Percentiles rank a stretch among this genome's conserved stretches.
phyloP scores from a whole-genome alignment of 352 stramenopile species.

The Pythium periplocum region DNA sequence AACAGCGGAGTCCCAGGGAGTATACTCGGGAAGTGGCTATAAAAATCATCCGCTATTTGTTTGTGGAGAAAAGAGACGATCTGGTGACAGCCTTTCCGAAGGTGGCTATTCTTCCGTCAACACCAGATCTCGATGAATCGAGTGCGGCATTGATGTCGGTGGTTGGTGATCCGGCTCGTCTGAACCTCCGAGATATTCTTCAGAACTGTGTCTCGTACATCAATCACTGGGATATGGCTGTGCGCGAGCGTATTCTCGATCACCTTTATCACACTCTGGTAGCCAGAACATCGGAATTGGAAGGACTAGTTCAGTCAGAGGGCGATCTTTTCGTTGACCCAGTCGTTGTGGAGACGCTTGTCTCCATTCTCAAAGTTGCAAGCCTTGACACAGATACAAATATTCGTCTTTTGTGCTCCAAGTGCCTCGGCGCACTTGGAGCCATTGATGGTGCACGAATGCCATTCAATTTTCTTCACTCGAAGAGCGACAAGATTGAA shows the following conservation, averaged over 20 bases:
- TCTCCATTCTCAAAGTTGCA: constrained; percentile 64
- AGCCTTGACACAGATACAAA: constrained; percentile 52
- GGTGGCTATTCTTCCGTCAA: constrained; percentile 62
- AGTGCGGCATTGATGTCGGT: constrained; percentile 48
- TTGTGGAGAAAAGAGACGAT: constrained; percentile 59
- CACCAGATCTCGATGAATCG: constrained; percentile 63
- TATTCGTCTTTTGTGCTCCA: constrained; percentile 68
- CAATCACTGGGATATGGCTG: constrained; percentile 72
- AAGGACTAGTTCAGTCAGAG: constrained; percentile 65
- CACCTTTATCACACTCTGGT: constrained; percentile 67
- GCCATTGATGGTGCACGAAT: constrained; percentile 79
- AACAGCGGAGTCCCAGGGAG: not conserved
- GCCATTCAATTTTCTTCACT: constrained; percentile 60
- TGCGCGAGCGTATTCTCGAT: constrained; percentile 70
- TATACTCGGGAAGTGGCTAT: constrained; percentile 8
- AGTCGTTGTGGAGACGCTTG: constrained; percentile 48
- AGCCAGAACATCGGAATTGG: constrained; percentile 51
- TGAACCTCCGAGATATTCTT: constrained; percentile 38
- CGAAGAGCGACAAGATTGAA: constrained; percentile 13
- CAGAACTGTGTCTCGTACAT: constrained; percentile 50
- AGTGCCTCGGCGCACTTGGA: constrained; percentile 69
- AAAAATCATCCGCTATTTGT: constrained; percentile 44
- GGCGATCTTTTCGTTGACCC: constrained; percentile 60
- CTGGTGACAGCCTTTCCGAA: constrained; percentile 57
- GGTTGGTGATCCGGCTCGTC: constrained; percentile 42